These are phyloP conservation scores for Apophysomyces elegans DNA, from an alignment of 371 early-diverging fungal genomes.

Conservation along the genomic window DNA sequence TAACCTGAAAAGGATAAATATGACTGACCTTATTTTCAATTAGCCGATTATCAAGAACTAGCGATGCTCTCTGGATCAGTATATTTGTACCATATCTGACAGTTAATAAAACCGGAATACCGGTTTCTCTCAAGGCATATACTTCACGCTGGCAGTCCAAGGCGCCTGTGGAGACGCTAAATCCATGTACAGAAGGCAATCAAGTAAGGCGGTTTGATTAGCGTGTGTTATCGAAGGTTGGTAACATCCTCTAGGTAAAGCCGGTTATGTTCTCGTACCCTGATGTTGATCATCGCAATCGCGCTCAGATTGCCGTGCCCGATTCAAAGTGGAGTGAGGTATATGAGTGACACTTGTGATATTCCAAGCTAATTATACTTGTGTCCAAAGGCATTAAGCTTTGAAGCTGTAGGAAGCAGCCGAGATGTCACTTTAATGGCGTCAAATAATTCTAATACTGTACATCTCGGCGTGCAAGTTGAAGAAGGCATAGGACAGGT, in stretches of 20 bases:
- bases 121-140: constrained; percentile 41
- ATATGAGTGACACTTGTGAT: constrained; percentile 10
- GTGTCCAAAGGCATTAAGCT: constrained; percentile 67
- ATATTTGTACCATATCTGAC: constrained; percentile 62
- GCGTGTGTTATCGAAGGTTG: background rate
- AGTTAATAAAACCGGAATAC: constrained; percentile 76
- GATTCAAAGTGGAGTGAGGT: constrained; percentile 78
- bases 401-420: constrained; percentile 83
- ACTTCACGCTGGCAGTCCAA: constrained; percentile 28
- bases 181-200: constrained; percentile 30
- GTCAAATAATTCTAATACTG: constrained; percentile 33
- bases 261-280: constrained; percentile 87
- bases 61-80: constrained; percentile 36
- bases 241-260: constrained; percentile 19
- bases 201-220: constrained; percentile 10
- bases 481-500: constrained; percentile 68
- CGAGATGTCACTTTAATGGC: constrained; percentile 62
- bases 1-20: background rate
- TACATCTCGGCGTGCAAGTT: constrained; percentile 73
- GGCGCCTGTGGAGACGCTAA: constrained; percentile 17
- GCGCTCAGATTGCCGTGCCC: constrained; percentile 67
- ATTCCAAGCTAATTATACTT: background rate
- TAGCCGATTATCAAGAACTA: constrained; percentile 26
- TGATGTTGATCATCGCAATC: constrained; percentile 70
- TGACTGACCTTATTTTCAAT: background rate